Base-by-base conservation (phyloP, 2,329 filamentous ascomycete genomes). In the Magnaporthiopsis poae region DNA sequence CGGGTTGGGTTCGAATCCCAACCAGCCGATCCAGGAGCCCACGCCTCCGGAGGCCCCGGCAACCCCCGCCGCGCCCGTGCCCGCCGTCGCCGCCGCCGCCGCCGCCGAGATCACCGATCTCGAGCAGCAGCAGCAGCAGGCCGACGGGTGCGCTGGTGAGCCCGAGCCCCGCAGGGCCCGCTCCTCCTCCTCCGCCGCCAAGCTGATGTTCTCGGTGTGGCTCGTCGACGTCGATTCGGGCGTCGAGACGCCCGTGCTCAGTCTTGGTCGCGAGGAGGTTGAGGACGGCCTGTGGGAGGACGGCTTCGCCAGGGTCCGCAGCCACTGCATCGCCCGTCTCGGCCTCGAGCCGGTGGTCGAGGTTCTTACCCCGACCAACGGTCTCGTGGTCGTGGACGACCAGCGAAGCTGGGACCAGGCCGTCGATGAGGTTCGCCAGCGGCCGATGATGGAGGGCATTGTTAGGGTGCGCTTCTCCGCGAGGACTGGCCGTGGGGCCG, bases 361-460 rank as follows among this genome's bases (percentile, higher is more conserved):
- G 25, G 79, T 81, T 29, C 75, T 82, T 67, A 72, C 68, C 7
- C 74, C 72, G 2, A 79, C 79, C 35, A 12, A 9, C 5, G 80
- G 79, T 18, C 81, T 82, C 70, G 77, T 80, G 66, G 80, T 81
- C 63, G 80, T 62, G 61, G 5, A 7, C 5, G n/a, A 5, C 5
- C 7, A 7, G 15, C 25, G 15, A 33, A 33, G 33, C 27, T 62
- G 61, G 61, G 61, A 62, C 61, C 18, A 36, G 31, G 61, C 61
- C 5, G 33, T 62, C 12, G 4, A 15, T 29, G 33, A 15, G 29
- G 61, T 62, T 12, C 18, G 33, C 61, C 18, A 25, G 15, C 31
- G 36, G 18, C 13, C 31, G 15, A 62, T 62, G 27, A 62, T 62
- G 61, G 61, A 62, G 29, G 21, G 61, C 5, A 29, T 62, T 3